Base-by-base conservation (phyloP, 805 yeast genomes). In the Yarrowia sp. region DNA sequence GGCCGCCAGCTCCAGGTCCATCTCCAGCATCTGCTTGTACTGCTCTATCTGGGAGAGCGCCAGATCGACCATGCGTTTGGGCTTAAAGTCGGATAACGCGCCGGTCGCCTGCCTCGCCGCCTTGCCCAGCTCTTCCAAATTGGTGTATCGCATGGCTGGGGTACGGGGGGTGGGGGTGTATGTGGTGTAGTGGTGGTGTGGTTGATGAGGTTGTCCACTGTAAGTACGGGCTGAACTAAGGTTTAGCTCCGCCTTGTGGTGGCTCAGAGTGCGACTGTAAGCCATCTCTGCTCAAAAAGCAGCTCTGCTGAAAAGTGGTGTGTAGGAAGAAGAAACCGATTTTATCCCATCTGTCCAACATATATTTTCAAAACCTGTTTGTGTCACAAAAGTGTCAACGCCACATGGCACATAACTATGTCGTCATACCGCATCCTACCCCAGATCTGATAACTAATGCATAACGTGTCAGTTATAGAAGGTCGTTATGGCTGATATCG, bases 11-110 rank as follows among this genome's bases (percentile, higher is more conserved):
- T 58, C 64, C 39, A 58, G 50, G 43, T 58, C 64, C 50, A 58
- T 58, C 51, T 43, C 50, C 64, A 58, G 43, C 50, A 58, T 43
- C 51, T 58, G 64, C n/a, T 58, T 58, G 51, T 58, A 58, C 64
- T 58, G 64, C 51, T 58, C 64, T 8, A 58, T 58, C 42, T 58
- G 64, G 5, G 64, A 43, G 6, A 58, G 64, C 10, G 64, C 64
- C 43, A 43, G 50, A 36, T 58, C 64, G 22, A 58, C 64, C 51
- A 58, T 44, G 43, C 64, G 64, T 28, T 58, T 58, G 41, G 51
- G 50, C 51, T 33, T 32, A 42, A 58, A 55, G 47, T 28, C 51
- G 35, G 64, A 43, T 22, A 44, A 41, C 17, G 64, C 50, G 9
- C 51, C 51, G 33, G 64, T 44, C 4, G 64, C 64, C 51, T 58